Percentiles rank a stretch among this genome's conserved stretches.
Conservation (phyloP, 2,329 filamentous ascomycete species). For the Colletotrichum plurivorum region DNA sequence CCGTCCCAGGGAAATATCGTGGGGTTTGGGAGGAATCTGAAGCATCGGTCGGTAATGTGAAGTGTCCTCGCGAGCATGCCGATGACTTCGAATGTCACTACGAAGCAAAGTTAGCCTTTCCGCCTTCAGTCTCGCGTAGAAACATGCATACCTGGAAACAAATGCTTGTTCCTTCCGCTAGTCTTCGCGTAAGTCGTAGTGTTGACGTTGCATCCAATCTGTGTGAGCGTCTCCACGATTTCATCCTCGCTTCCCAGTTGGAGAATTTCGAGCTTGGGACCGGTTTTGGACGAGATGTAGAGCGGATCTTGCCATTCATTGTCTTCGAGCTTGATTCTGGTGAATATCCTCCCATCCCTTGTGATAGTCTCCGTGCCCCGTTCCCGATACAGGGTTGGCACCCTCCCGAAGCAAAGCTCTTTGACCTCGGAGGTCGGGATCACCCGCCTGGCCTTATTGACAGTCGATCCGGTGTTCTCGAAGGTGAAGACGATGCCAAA, state of each 20-base stretch:
- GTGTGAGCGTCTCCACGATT: conserved; percentile 53
- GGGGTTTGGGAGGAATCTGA: conserved; percentile 59
- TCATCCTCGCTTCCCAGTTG: conserved; percentile 44
- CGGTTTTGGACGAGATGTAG: conserved; percentile 32
- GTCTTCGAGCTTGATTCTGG: background rate
- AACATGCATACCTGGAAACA: conserved; percentile 45
- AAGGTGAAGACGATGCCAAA: conserved; percentile 58
- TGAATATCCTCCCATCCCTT: background rate
- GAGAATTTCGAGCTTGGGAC: conserved; percentile 40
- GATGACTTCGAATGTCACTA: conserved; percentile 56
- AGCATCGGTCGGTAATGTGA: conserved; percentile 52
- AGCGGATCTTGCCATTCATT: conserved; percentile 15
- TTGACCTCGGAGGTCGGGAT: conserved; percentile 56
- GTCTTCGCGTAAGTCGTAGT: conserved; percentile 49
- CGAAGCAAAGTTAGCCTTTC: background rate
- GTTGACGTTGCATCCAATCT: conserved; percentile 54
- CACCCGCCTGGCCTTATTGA: conserved; percentile 51
- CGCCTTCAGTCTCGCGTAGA: background rate
- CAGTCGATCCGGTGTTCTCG: conserved; percentile 51
- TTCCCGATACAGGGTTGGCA: conserved; percentile 53
- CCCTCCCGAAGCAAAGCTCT: conserved; percentile 56
- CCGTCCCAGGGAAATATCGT: conserved; percentile 68
- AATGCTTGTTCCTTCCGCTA: conserved; percentile 37
- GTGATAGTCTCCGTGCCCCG: background rate
- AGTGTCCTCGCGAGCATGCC: conserved; percentile 56